A percentile compares a stretch with the other conserved stretches of the same genome.
Conservation (phyloP, 495 filamentous ascomycete genomes). For the Aspergillus affinis region DNA sequence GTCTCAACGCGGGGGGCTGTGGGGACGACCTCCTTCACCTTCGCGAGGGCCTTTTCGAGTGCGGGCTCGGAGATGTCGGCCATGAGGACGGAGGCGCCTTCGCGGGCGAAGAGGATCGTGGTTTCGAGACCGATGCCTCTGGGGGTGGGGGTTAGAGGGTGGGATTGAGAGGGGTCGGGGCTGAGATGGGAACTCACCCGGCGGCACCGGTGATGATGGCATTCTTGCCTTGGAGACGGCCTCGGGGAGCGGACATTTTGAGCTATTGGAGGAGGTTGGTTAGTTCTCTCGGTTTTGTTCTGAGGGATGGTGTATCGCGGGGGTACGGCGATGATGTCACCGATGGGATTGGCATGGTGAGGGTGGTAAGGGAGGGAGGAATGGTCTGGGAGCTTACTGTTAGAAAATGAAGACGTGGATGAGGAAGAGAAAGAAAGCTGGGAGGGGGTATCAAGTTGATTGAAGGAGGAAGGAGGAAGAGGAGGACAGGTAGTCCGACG, state of each 20-base stretch:
- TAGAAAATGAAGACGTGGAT: neutral
- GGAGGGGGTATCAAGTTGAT: neutral
- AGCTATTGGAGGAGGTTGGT: neutral
- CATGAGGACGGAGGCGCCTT: conserved; percentile 87
- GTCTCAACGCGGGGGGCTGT: conserved; percentile 52
- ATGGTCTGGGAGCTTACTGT: neutral
- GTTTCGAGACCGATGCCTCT: conserved; percentile 98
- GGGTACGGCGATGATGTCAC: neutral
- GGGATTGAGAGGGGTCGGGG: neutral
- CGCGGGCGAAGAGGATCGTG: conserved; percentile 82
- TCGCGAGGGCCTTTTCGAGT: conserved; percentile 66
- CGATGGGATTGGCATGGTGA: neutral
- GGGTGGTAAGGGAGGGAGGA: neutral
- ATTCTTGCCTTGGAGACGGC: conserved; percentile 82
- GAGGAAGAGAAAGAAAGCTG: neutral
- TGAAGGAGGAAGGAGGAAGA: neutral
- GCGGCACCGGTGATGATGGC: conserved; percentile 88
- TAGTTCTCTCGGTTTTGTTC: neutral
- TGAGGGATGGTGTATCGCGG: neutral
- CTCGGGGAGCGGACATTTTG: conserved; percentile 14
- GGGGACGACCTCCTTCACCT: conserved; percentile 68
- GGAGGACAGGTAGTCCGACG: too few relatives aligned
- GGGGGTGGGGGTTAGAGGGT: conserved; percentile 4
- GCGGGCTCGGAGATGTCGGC: conserved; percentile 76
- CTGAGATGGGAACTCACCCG: conserved; percentile 59